Evolutionary conservation across 441 rosid genomes (phyloP).

Genomic region (Croton laevigatus): DNA sequence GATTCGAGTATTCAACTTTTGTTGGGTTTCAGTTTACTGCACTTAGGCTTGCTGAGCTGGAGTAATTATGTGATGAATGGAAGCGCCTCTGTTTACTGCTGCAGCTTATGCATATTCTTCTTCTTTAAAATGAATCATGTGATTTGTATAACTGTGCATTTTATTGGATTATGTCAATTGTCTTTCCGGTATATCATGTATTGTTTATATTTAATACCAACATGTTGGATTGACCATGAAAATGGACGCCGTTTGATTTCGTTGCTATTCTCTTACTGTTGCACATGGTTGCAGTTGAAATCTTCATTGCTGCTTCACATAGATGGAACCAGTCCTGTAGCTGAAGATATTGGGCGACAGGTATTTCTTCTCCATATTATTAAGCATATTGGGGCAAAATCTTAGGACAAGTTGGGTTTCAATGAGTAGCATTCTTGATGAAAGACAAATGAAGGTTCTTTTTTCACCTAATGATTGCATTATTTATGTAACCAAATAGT

Average conservation of each 20-base stretch:
- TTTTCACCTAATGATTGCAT: background rate
- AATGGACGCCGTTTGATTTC: background rate
- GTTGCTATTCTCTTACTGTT: slow-evolving; percentile 2
- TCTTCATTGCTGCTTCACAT: slow-evolving; percentile 93
- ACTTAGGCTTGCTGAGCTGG: background rate
- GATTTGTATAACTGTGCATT: background rate
- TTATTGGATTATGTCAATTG: background rate
- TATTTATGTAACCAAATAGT: background rate
- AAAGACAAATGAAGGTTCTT: background rate
- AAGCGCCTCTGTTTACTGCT: background rate
- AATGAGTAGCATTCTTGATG: background rate
- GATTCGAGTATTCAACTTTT: background rate
- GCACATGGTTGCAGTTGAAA: slow-evolving; percentile 61
- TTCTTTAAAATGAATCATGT: background rate
- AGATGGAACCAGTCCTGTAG: slow-evolving; percentile 96
- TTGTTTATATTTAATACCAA: background rate
- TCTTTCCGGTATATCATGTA: background rate
- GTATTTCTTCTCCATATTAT: slow-evolving; percentile 30
- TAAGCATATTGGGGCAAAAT: background rate
- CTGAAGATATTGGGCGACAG: slow-evolving; percentile 99
- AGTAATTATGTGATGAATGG: background rate
- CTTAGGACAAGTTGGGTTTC: background rate
- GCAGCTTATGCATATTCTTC: background rate
- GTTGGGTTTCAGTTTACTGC: background rate
- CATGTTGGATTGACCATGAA: background rate